Percentiles rank a stretch among this genome's conserved stretches.
Evolutionary conservation across 179 eudicot genomes (phyloP).

Genomic region (Kewa caespitosa): DNA sequence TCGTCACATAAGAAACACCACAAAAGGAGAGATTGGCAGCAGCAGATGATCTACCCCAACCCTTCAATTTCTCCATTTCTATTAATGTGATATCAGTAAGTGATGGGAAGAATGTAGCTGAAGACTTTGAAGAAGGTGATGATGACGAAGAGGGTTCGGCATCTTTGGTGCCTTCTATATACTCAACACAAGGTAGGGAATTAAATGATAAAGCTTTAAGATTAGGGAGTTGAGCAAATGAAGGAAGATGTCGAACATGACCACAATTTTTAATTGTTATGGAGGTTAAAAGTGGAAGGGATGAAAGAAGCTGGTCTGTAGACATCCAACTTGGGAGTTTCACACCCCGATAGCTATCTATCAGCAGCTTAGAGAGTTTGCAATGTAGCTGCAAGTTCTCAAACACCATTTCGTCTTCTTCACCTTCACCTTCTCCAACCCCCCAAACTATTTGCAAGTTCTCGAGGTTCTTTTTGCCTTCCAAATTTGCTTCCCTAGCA

Average conservation of each 20-base stretch:
- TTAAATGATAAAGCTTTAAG: background rate
- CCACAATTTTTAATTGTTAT: background rate
- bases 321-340: background rate
- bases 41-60: background rate
- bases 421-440: no score
- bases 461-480: background rate
- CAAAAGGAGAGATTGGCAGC: background rate
- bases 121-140: slow-evolving; percentile 4
- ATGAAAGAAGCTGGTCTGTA: background rate
- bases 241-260: background rate
- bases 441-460: background rate
- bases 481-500: background rate
- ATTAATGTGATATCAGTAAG: background rate
- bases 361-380: background rate
- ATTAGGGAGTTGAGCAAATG: slow-evolving; percentile 2
- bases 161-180: background rate
- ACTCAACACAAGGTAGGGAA: background rate
- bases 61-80: background rate
- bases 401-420: background rate
- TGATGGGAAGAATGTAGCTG: background rate
- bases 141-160: background rate
- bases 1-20: no score
- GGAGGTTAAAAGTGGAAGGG: background rate
- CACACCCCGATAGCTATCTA: background rate
- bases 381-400: background rate